phyloP scores from a whole-genome alignment of 2,329 filamentous ascomycete species.

The Fusarium sublunatum region DNA sequence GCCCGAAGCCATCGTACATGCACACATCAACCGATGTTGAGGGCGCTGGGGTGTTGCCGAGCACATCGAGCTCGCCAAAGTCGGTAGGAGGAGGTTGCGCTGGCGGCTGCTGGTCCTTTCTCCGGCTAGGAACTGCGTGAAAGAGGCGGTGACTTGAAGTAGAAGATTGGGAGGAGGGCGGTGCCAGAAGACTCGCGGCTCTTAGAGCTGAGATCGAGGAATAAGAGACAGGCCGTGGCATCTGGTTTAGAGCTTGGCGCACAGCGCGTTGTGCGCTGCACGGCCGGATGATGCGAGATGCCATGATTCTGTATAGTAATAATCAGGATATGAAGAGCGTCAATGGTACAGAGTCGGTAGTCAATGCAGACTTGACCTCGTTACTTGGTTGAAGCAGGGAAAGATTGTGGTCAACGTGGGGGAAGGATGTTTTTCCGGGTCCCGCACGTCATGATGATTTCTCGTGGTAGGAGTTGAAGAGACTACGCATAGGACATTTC shows the following conservation, averaged over 20 bases:
- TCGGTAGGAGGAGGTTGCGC: conserved; percentile 62
- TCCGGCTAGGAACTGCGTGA: conserved; percentile 33
- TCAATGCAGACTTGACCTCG: conserved; percentile 1
- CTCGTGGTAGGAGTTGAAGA: neutral
- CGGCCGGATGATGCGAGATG: conserved; percentile 38
- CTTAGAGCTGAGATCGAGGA: conserved; percentile 29
- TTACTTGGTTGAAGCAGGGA: conserved; percentile 14
- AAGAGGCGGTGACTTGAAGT: conserved; percentile 28
- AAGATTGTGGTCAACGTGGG: conserved; percentile 34
- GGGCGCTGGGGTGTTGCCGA: conserved; percentile 79
- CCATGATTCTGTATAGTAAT: conserved; percentile 22
- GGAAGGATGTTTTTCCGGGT: conserved; percentile 42
- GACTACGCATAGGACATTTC: conserved; percentile 1
- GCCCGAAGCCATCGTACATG: conserved; percentile 82
- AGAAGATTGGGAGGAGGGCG: conserved; percentile 2
- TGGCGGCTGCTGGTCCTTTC: conserved; percentile 42
- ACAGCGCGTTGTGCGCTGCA: conserved; percentile 37
- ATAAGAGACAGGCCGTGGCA: conserved; percentile 15
- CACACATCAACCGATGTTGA: conserved; percentile 87
- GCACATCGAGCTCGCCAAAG: conserved; percentile 81
- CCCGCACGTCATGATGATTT: conserved; percentile 46
- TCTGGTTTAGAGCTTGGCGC: conserved; percentile 35
- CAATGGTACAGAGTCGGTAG: neutral
- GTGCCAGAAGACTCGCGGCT: conserved; percentile 7
- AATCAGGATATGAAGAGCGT: neutral